phyloP scores from a whole-genome alignment of 495 filamentous ascomycete species.

The Talaromyces liani region DNA sequence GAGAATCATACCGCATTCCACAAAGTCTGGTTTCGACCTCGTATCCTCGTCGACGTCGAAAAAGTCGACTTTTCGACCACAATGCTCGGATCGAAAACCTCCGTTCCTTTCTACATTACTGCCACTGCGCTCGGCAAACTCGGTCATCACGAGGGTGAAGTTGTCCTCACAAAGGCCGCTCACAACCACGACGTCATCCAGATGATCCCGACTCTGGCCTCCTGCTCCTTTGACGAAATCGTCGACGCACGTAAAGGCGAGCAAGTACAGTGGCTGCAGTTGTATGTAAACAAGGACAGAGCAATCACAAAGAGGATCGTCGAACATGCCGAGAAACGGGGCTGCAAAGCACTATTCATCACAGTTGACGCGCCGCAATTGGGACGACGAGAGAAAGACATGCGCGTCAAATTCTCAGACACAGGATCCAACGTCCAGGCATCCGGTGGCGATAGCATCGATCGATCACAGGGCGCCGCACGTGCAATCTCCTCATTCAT shows the following conservation, averaged over 20 bases:
- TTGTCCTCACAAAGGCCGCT: conserved; percentile 78
- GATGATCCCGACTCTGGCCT: conserved; percentile 98
- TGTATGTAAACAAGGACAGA: conserved; percentile 98
- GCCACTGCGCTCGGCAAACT: conserved; percentile 90
- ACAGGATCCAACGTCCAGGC: conserved; percentile 76
- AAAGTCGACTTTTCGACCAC: conserved; percentile 77
- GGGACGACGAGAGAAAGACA: conserved; percentile 88
- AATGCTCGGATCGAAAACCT: conserved; percentile 80
- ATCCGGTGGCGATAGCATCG: conserved; percentile 52
- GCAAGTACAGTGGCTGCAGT: conserved; percentile 93
- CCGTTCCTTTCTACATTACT: conserved; percentile 86
- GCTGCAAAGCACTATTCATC: conserved; percentile 95
- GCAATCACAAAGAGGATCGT: conserved; percentile 86
- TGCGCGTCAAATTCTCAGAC: conserved; percentile 90
- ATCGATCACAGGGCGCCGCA: conserved; percentile 85
- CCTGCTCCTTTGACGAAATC: conserved; percentile 96
- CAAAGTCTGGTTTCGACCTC: conserved; percentile 94
- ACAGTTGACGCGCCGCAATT: conserved; percentile 97
- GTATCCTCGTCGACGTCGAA: conserved; percentile 77
- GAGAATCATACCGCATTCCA: conserved; percentile 96
- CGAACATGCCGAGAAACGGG: conserved; percentile 80
- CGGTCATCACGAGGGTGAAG: conserved; percentile 82
- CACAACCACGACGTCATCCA: conserved; percentile 81
- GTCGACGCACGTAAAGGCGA: conserved; percentile 71
- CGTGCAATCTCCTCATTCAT: conserved; percentile 93